These are phyloP conservation scores for Exophiala viscosa DNA, from an alignment of 2,329 filamentous ascomycete genomes.

Conservation along the genomic window DNA sequence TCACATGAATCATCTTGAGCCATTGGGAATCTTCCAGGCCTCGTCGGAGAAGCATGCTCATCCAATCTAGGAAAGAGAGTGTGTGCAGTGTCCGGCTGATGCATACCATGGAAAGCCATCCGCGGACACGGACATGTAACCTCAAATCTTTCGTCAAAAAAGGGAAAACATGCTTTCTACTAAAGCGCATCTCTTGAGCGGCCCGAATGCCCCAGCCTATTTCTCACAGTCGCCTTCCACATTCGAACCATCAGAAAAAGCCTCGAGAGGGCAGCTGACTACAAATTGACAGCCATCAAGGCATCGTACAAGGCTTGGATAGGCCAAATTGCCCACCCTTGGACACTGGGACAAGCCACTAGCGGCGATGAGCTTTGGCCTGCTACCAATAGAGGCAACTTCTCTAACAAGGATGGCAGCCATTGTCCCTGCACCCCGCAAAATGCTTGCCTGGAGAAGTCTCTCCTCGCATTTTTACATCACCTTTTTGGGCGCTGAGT, in stretches of 20 bases:
- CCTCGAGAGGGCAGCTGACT: background rate
- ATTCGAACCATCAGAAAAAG: background rate
- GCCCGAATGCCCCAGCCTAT: background rate
- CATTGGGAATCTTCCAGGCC: too few relatives aligned
- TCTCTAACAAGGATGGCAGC: background rate
- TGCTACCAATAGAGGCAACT: constrained; percentile 6
- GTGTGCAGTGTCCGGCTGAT: too few relatives aligned
- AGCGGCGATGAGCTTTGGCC: background rate
- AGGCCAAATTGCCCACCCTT: background rate
- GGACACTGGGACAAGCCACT: background rate
- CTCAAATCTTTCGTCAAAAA: background rate
- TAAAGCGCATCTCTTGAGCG: background rate
- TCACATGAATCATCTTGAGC: background rate
- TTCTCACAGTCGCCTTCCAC: background rate
- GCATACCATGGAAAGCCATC: too few relatives aligned
- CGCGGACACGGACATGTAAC: background rate
- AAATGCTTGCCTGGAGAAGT: constrained; percentile 3
- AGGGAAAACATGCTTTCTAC: background rate
- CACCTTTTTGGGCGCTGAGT: background rate
- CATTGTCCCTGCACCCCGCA: constrained; percentile 22
- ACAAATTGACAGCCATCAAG: background rate
- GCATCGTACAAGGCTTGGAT: constrained; percentile 3
- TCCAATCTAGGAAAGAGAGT: too few relatives aligned
- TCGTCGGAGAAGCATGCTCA: too few relatives aligned
- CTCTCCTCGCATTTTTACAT: background rate